Conservation (phyloP, 75 land plant genomes). For the Pinus albicaulis region DNA sequence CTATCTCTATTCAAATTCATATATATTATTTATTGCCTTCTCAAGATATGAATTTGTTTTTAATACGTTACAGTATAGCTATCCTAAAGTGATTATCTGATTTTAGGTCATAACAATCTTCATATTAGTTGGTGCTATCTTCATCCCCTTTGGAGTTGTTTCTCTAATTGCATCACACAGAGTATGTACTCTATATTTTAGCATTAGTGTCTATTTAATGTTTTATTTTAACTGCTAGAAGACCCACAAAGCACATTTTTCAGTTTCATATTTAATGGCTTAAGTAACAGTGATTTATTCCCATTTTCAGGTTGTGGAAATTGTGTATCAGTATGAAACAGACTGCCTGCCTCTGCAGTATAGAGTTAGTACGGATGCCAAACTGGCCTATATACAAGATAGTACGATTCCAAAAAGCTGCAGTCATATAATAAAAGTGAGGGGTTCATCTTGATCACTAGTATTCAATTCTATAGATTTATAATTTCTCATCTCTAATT, state of each 20-base stretch:
- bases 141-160: constrained; percentile 70
- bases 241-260: not conserved
- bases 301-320: constrained; percentile 57
- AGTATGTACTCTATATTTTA: constrained; percentile 21
- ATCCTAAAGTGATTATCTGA: constrained; percentile 9
- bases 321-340: constrained; percentile 63
- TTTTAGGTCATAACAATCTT: constrained; percentile 59
- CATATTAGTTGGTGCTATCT: no score
- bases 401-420: constrained; percentile 25
- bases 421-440: constrained; percentile 33
- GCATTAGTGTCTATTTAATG: not conserved
- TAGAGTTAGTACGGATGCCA: constrained; percentile 33
- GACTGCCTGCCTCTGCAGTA: constrained; percentile 36
- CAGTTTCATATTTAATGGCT: not conserved
- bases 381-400: constrained; percentile 22
- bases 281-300: not conserved
- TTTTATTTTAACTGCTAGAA: not conserved
- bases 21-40: not conserved
- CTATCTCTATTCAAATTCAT: not conserved
- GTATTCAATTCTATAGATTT: not conserved
- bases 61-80: not conserved
- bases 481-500: not conserved
- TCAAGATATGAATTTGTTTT: not conserved
- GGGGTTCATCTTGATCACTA: not conserved
- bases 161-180: constrained; percentile 50